These are phyloP conservation scores for Candida silvatica DNA, from an alignment of 805 yeast genomes.

Conservation along the genomic window DNA sequence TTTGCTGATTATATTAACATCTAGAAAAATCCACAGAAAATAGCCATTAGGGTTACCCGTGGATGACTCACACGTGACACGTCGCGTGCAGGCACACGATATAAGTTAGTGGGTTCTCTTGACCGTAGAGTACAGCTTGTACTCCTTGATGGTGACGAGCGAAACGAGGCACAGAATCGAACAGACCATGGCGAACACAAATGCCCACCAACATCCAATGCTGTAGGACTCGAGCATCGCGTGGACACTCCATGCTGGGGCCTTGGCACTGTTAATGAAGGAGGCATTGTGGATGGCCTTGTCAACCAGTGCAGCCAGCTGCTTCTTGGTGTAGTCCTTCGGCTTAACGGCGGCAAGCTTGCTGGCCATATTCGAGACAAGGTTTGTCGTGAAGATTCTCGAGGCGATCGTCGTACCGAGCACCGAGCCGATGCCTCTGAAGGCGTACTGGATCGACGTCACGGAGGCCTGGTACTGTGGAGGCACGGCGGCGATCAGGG, in stretches of 20 bases:
- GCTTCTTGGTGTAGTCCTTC: constrained; percentile 25
- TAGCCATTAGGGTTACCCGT: too few species aligned
- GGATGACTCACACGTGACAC: too few species aligned
- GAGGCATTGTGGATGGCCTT: constrained; percentile 50
- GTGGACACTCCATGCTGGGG: constrained; percentile 42
- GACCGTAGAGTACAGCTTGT: constrained; percentile 45
- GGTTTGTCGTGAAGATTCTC: constrained; percentile 46
- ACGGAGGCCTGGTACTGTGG: constrained; percentile 57
- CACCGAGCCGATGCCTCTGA: constrained; percentile 60
- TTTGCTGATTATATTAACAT: neutral
- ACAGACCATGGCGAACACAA: constrained; percentile 32
- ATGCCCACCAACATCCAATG: constrained; percentile 43
- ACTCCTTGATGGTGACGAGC: constrained; percentile 46
- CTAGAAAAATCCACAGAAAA: neutral
- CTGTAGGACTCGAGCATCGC: constrained; percentile 45
- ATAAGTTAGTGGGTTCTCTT: constrained; percentile 23
- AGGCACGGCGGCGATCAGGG: constrained; percentile 69
- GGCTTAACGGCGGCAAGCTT: constrained; percentile 27
- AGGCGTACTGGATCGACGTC: constrained; percentile 58
- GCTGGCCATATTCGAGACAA: constrained; percentile 22
- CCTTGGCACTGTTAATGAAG: constrained; percentile 33
- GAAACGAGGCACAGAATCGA: constrained; percentile 32
- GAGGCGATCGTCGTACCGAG: constrained; percentile 58
- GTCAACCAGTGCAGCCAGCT: constrained; percentile 35
- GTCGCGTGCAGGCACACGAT: neutral